phyloP scores from a whole-genome alignment of 2,329 filamentous ascomycete genomes.

The Periconia sp. region DNA sequence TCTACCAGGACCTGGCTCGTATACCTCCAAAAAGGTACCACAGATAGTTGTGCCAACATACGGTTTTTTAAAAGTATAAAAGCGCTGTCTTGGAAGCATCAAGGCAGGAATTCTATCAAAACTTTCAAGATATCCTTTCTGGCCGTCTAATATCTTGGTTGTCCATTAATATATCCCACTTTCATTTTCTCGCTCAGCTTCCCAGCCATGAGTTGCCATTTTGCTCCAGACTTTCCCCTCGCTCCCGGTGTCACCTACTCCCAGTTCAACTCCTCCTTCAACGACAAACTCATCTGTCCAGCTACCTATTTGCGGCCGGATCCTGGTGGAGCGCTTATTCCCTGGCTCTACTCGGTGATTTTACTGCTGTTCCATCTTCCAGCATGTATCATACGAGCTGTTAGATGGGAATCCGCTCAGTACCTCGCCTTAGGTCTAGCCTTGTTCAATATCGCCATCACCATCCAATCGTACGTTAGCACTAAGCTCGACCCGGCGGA shows the following conservation, averaged over 20 bases:
- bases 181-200: neutral
- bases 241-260: neutral
- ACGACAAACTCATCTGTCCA: neutral
- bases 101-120: no score
- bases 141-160: no score
- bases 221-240: neutral
- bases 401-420: constrained; percentile 14
- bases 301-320: neutral
- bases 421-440: constrained; percentile 14
- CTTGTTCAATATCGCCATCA: constrained; percentile 10
- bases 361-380: constrained; percentile 8
- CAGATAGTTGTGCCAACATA: no score
- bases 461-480: constrained; percentile 11
- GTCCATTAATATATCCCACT: no score
- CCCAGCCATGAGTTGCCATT: neutral
- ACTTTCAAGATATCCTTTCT: no score
- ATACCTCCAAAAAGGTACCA: no score
- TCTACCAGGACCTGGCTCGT: neutral
- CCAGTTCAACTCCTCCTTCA: neutral
- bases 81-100: no score
- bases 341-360: constrained; percentile 2
- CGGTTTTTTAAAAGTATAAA: no score
- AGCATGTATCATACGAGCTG: constrained; percentile 13
- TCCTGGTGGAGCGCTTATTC: constrained; percentile 2
- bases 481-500: constrained; percentile 5